Conservation (phyloP, 495 filamentous ascomycete species). For the Staphylotrichum tortipilum region DNA sequence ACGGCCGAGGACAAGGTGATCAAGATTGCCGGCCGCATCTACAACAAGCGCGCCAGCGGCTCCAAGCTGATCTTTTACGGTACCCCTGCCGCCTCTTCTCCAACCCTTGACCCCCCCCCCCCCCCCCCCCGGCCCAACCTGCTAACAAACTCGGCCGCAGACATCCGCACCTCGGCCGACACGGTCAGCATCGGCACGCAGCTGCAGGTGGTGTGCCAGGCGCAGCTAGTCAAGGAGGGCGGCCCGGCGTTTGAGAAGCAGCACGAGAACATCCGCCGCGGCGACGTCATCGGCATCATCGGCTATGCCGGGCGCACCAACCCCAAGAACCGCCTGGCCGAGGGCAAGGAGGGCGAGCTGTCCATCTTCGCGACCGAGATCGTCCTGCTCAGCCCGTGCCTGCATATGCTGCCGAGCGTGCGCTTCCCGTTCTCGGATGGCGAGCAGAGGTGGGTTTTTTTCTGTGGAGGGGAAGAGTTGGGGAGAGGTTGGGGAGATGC, state of each 20-base stretch:
- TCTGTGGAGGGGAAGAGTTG: too few relatives aligned
- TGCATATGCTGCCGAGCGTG: slow-evolving; percentile 87
- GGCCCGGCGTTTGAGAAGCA: slow-evolving; percentile 67
- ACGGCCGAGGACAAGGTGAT: slow-evolving; percentile 61
- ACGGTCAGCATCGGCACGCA: slow-evolving; percentile 52
- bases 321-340: slow-evolving; percentile 66
- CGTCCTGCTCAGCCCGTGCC: slow-evolving; percentile 75
- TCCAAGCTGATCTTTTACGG: slow-evolving; percentile 83
- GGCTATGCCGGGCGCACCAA: slow-evolving; percentile 84
- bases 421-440: slow-evolving; percentile 91
- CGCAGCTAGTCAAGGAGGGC: slow-evolving; percentile 54
- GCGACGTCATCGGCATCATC: slow-evolving; percentile 82
- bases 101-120: neutral
- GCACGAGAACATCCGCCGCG: slow-evolving; percentile 81
- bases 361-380: slow-evolving; percentile 89
- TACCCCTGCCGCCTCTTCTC: neutral
- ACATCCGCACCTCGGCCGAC: slow-evolving; percentile 55
- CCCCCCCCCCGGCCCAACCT: neutral
- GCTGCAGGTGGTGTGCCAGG: slow-evolving; percentile 87
- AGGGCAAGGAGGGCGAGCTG: slow-evolving; percentile 73
- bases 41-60: slow-evolving; percentile 74
- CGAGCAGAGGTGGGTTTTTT: slow-evolving; percentile 51
- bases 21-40: slow-evolving; percentile 75
- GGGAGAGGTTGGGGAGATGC: too few relatives aligned
- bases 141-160: slow-evolving; percentile 19